A percentile compares a stretch with the other conserved stretches of the same genome.
These are phyloP conservation scores for Diaporthe nobilis DNA, from an alignment of 2,329 filamentous ascomycete genomes.

Conservation along the genomic window DNA sequence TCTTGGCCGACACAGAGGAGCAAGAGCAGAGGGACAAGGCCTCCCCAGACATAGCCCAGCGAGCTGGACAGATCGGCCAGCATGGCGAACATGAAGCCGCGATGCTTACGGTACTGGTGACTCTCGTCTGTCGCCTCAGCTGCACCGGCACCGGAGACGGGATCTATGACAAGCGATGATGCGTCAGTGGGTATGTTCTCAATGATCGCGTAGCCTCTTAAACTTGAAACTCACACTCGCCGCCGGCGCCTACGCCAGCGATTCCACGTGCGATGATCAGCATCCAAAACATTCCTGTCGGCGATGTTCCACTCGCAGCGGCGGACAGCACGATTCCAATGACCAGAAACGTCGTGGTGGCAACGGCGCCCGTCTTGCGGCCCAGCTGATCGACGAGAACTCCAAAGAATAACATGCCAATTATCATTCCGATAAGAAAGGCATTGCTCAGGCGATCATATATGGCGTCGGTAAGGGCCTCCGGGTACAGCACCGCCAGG, in stretches of 20 bases:
- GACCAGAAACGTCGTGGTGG: constrained; percentile 55
- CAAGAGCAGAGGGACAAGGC: constrained; percentile 64
- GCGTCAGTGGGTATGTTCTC: neutral
- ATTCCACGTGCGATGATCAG: constrained; percentile 59
- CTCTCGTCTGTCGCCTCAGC: constrained; percentile 68
- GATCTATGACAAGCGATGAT: constrained; percentile 52
- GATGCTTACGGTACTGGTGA: constrained; percentile 57
- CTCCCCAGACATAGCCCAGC: constrained; percentile 65
- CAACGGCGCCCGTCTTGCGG: constrained; percentile 41
- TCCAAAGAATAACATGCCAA: constrained; percentile 69
- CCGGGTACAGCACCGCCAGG: constrained; percentile 57
- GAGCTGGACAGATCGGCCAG: constrained; percentile 64
- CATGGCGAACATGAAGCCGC: constrained; percentile 71
- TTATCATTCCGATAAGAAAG: constrained; percentile 67
- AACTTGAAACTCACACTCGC: constrained; percentile 36
- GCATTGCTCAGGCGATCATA: constrained; percentile 68
- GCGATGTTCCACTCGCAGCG: constrained; percentile 56
- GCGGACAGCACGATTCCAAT: constrained; percentile 62
- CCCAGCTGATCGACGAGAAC: constrained; percentile 56
- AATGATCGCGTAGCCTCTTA: neutral
- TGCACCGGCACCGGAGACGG: constrained; percentile 63
- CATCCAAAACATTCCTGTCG: constrained; percentile 65
- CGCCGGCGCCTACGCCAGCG: constrained; percentile 60
- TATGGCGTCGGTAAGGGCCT: constrained; percentile 58
- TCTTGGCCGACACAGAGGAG: constrained; percentile 63